A percentile compares a stretch with the other conserved stretches of the same genome.
phyloP scores from a whole-genome alignment of 352 stramenopile genomes.

The Globisporangium acanthophoron region DNA sequence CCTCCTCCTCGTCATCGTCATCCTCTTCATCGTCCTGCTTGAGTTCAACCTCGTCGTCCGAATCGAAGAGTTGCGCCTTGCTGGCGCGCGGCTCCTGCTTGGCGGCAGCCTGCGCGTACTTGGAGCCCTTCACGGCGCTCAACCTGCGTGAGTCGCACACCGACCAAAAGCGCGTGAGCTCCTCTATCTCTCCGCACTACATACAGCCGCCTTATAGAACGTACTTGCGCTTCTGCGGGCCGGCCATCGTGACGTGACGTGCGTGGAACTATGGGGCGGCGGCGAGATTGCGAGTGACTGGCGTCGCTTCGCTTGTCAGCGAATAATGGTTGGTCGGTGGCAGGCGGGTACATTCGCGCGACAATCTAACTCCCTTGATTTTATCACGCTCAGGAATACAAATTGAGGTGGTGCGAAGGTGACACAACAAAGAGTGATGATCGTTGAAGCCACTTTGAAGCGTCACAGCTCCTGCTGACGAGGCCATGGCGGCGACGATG shows the following conservation, averaged over 20 bases:
- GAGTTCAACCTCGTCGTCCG: slow-evolving; percentile 44
- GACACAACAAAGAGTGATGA: background rate
- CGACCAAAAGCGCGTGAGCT: background rate
- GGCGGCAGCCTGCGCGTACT: slow-evolving; percentile 74
- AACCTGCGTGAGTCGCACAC: slow-evolving; percentile 10
- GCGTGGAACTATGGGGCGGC: too few species aligned
- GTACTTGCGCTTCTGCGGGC: slow-evolving; percentile 52
- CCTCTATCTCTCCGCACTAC: background rate
- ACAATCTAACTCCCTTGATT: background rate
- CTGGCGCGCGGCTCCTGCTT: slow-evolving; percentile 51
- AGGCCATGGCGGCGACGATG: slow-evolving; percentile 1
- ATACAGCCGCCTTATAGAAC: background rate
- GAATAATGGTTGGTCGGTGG: background rate
- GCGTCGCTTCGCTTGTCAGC: background rate
- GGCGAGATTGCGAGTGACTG: background rate
- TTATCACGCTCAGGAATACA: background rate
- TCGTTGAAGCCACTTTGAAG: background rate
- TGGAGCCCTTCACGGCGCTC: slow-evolving; percentile 31
- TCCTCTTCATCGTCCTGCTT: slow-evolving; percentile 38
- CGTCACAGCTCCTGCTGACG: background rate
- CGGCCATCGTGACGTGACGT: slow-evolving; percentile 23
- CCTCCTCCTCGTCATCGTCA: slow-evolving; percentile 43
- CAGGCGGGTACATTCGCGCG: background rate
- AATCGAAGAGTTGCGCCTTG: slow-evolving; percentile 65
- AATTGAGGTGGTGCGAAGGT: background rate